Base-by-base conservation (phyloP, 805 yeast genomes). In the Teunomyces pallodes region DNA sequence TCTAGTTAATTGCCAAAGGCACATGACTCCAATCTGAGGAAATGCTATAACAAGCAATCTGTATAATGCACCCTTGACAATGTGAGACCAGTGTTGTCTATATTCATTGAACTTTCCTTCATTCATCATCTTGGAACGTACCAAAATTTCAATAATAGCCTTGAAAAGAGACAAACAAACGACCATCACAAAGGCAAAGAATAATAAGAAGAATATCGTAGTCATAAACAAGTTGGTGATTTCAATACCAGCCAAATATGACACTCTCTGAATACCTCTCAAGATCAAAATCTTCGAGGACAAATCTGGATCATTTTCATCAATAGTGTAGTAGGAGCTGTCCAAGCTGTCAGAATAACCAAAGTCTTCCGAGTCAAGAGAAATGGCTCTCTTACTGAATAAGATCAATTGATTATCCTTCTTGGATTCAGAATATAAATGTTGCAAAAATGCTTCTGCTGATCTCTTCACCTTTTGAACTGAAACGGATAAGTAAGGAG, bases 251-350 rank as follows among this genome's bases (percentile, higher is more conserved):
- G 96, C 88, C 57, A 85, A 69, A 64, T 74, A 94, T 0, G 97
- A 84, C 5, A 92, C 97, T 70, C 99, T 84, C 66, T 90, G 89
- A 51, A 94, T 85, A 56, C 99, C 99, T 62, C 96, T 81, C 46
- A 94, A 71, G 33, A 92, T 84, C 58, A 94, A 75, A 38, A 90
- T 89, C 59, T 85, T 87, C 5, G 86, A 71, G 1, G 85, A 69
- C 42, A 86, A 66, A 36, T 77, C 71, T 2, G 78, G 64, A 50
- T 80, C 80, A 53, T 80, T 80, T 65, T 92, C 96, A 65, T 85
- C 72, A 7, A 85, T 80, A n/a, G 90, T 82, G 65, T 87, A 87
- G 36, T 86, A 58, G 3, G 65, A 53, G 2, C 77, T 55, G 55
- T 77, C 73, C 47, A 83, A 68, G 29, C 45, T 46, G 50, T 73